Base-by-base conservation (phyloP, 768 basidiomycete genomes). In the Lactarius sp. region DNA sequence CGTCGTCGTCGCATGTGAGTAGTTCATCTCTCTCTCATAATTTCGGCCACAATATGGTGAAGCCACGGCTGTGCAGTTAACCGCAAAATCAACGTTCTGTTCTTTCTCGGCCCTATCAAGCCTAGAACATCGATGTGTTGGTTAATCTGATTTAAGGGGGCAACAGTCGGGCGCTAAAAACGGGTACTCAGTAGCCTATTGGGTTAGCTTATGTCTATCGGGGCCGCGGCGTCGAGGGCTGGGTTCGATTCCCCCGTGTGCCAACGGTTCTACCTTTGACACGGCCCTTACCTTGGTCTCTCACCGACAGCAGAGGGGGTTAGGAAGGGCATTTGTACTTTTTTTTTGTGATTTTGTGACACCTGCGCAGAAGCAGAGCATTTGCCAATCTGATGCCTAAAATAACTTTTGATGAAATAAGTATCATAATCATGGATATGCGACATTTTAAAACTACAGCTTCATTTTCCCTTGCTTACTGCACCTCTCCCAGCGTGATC, bases 201-300 rank as follows among this genome's bases (percentile, higher is more conserved):
- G 61, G 65, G 20, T 36, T 42, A 49, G 37, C 33, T 13, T 58
- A 8, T 44, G n/a, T 56, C 16, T 31, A 39, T 27, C 9, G 36
- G 12, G 14, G 6, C 10, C 18, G 42, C 61, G 58, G 76, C 77
- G 74, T 77, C 74, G 70, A 78, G 69, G 73, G 73, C 75, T 71
- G 76, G 77, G 76, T 77, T 77, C 76, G 76, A 77, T 70, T 75
- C 76, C 77, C 76, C 2, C 0, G 18, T 10, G 36, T 34, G 33
- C 18, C 51, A 6, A 52, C 13, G 4, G 4, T 33, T 10, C 9
- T 46, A 2, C n/a, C 46, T 46, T 20, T 20, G 18, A 18, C 3
- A 6, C 18, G 36, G 36, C 36, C 36, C 10, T 37, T 10, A 2
- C 36, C 7, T 37, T 10, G 9, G 10, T 37, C 36, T 37, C 10